Percentiles rank a stretch among this genome's conserved stretches.
These are phyloP conservation scores for Ganoderma sinense DNA, from an alignment of 1,284 basidiomycete species.

Conservation along the genomic window DNA sequence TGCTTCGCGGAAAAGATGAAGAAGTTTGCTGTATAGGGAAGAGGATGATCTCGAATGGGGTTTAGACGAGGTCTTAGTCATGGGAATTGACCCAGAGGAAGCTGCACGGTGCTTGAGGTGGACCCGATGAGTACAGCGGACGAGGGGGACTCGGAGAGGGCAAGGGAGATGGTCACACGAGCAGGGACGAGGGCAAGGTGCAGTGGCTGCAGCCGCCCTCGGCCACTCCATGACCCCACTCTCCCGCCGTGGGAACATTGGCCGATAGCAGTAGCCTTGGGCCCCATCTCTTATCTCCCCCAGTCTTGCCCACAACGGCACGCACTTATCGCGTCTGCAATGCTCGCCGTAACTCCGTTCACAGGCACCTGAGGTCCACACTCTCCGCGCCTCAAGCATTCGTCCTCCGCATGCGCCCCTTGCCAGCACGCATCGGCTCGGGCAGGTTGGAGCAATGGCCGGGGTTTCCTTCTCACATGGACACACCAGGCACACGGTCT, in stretches of 20 bases:
- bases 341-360: no score
- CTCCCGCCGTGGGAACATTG: slow-evolving; percentile 19
- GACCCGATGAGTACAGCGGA: neutral
- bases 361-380: no score
- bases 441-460: neutral
- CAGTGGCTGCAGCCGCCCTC: neutral
- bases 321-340: no score
- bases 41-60: slow-evolving; percentile 14
- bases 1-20: slow-evolving; percentile 31
- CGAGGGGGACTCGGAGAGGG: neutral
- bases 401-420: no score
- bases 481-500: neutral
- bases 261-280: neutral
- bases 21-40: slow-evolving; percentile 33
- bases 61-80: slow-evolving; percentile 26
- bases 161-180: slow-evolving; percentile 25
- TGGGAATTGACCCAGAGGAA: slow-evolving; percentile 1
- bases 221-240: neutral
- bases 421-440: neutral
- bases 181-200: slow-evolving; percentile 9
- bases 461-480: slow-evolving; percentile 9
- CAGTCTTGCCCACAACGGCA: no score
- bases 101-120: neutral
- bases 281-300: neutral
- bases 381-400: no score